Evolutionary conservation across 257 asterid species (phyloP).

Genomic region (Schizonepeta tenuifolia): DNA sequence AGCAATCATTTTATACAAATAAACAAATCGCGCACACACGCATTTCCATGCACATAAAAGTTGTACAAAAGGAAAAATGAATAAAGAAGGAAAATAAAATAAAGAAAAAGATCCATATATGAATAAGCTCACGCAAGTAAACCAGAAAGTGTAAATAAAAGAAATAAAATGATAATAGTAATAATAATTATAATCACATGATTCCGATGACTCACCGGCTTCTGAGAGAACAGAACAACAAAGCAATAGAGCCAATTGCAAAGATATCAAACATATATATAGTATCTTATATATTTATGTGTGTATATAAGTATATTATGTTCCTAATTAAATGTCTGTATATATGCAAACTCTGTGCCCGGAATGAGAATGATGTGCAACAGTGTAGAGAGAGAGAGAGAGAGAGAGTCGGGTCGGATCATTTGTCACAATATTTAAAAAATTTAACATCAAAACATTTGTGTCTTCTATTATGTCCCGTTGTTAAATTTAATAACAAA

Average conservation of each 20-base stretch:
- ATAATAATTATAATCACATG: neutral
- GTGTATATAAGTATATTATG: neutral
- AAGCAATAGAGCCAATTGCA: neutral
- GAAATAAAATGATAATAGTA: neutral
- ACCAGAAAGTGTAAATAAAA: neutral
- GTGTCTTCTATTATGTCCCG: no score
- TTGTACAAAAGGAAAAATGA: neutral
- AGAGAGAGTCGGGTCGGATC: constrained; percentile 34
- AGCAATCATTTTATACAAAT: neutral
- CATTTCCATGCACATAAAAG: constrained; percentile 27
- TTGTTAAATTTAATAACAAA: no score
- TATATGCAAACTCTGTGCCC: constrained; percentile 6
- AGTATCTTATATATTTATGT: no score
- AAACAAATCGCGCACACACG: neutral
- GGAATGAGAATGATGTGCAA: constrained; percentile 22
- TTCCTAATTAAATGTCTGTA: neutral
- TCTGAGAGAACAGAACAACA: neutral
- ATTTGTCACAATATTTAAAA: no score
- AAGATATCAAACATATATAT: neutral
- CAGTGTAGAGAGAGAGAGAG: neutral
- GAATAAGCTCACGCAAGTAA: neutral
- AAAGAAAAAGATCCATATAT: neutral
- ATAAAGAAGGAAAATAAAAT: neutral
- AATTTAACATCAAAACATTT: no score
- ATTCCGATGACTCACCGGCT: constrained; percentile 35